A percentile compares a stretch with the other conserved stretches of the same genome.
Evolutionary conservation across 164 flowering plant genomes (phyloP).

Genomic region (Warburgia ugandensis): DNA sequence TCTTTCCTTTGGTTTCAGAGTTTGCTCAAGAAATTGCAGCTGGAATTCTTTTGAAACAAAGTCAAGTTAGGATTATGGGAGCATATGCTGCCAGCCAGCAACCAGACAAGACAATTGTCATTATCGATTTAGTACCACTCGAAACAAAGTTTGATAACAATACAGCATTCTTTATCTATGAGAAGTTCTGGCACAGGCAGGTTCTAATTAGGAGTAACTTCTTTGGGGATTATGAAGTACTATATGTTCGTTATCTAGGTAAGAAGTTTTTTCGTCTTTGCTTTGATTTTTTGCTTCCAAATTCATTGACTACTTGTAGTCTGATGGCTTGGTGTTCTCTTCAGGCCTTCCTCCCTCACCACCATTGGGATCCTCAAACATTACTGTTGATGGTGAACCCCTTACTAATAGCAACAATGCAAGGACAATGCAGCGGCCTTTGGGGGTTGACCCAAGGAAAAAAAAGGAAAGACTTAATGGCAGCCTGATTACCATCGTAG

Average conservation of each 20-base stretch:
- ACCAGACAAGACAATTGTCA: slow-evolving; percentile 55
- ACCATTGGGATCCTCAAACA: slow-evolving; percentile 38
- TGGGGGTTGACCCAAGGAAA: slow-evolving; percentile 70
- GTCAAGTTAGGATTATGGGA: slow-evolving; percentile 70
- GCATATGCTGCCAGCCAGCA: slow-evolving; percentile 67
- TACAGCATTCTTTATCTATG: slow-evolving; percentile 45
- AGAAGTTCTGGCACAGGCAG: slow-evolving; percentile 60
- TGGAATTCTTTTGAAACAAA: slow-evolving; percentile 63
- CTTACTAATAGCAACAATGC: slow-evolving; percentile 35
- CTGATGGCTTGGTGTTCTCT: slow-evolving; percentile 6
- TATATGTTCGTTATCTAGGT: slow-evolving; percentile 75
- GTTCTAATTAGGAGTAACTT: slow-evolving; percentile 32
- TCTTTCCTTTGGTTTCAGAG: slow-evolving; percentile 78
- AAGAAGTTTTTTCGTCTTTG: no score
- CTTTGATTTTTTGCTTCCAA: no score
- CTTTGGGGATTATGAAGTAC: slow-evolving; percentile 66
- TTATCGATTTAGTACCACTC: slow-evolving; percentile 61
- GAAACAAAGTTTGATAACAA: slow-evolving; percentile 52
- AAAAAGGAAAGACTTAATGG: slow-evolving; percentile 37
- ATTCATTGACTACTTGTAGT: no score
- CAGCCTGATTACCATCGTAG: slow-evolving; percentile 54
- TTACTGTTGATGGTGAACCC: slow-evolving; percentile 41
- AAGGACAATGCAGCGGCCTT: slow-evolving; percentile 49
- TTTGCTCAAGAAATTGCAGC: slow-evolving; percentile 61
- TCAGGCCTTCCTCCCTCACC: slow-evolving; percentile 71